Evolutionary conservation across 1,284 basidiomycete genomes (phyloP), one percentile per base, ranked within the genome.

Genomic region (Sanghuangporus baumii): DNA sequence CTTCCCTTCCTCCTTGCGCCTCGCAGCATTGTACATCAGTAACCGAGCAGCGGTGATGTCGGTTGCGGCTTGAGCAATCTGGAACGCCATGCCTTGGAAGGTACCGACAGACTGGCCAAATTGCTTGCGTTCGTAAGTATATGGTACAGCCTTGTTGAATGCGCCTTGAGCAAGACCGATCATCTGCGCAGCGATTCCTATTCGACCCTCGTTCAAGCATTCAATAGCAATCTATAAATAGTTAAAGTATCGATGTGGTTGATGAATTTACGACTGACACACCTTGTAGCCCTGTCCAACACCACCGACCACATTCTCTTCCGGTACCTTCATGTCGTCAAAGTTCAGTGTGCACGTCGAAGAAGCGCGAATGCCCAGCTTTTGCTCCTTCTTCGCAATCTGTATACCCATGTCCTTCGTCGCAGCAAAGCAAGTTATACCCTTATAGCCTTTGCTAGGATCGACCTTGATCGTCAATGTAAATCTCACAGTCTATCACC

Each of bases 361-460:
- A n/a, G 93, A 96, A 0, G 96, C 95, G 59, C 91, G 84, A 74
- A 99, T 99, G 64, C 96, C 96, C 60, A 99, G 87, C 78, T 99
- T 99, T 77, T 96, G 88, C 76, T 99, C 96, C 80, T 98, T 98
- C 83, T 99, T 99, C 54, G 95, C 95, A 66, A 99, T 95, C 75
- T 98, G 81, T 67, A 99, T 84, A 16, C 97, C 97, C 93, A 96
- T 96, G 67, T 96, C 93, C 75, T 94, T 97, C 60, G 94, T 95
- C 31, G 95, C 92, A 62, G 96, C 81, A 76, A 99, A 99, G 73
- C 96, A 98, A 20, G 95, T 96, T 75, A 99, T 99, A 41, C 96
- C 96, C 78, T 98, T 99, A 85, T 99, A 99, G 0, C 97, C 96
- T 74, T 96, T 95, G 69, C 85, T 90, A 0, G 94, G 90, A 76